Evolutionary conservation across 1,284 basidiomycete species (phyloP), one percentile per base, ranked within the genome.

Genomic region (Termitomyces sp.): DNA sequence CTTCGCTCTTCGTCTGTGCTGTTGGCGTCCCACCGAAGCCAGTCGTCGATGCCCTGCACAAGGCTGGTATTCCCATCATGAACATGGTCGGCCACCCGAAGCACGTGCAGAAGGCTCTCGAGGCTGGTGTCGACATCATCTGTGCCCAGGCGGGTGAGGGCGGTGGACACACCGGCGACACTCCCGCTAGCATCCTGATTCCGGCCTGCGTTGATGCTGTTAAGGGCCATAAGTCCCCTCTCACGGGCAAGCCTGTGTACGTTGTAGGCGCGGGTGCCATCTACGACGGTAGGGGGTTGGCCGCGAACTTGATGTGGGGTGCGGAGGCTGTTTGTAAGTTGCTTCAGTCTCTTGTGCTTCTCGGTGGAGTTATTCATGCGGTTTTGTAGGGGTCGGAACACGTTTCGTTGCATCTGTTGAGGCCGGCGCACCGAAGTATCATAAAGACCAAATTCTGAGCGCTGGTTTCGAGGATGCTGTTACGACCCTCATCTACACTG

Each of bases 71-170:
- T 59, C 78, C 83, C 31, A 78, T 93, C 57, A 91, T 92, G 89
- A 94, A 94, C 60, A 95, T 95, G 91, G 86, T 96, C 60, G 92
- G 92, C 15, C 87, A 90, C 68, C 90, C 90, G 5, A 94, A 91
- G 69, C 92, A 94, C 69, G 90, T 90, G 44, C 61, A 73, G 50
- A 92, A 92, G 68, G 92, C 92, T 7, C 77, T 94, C 39, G 86
- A 79, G 7, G 85, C 76, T 31, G 92, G 92, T 46, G 86, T 88
- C 36, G 93, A 95, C 66, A 75, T 95, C 59, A 93, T 95, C 67
- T 94, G 91, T 64, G 90, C 91, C 1, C 93, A 95, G 68, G 90
- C 86, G 2, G 88, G 89, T 38, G 91, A 94, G 70, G 92, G 89
- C 40, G 92, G 92, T 54, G 92, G 92, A 21, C 88, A 90, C 71